Percentiles rank a stretch among this genome's conserved stretches.
Conservation (phyloP, 345 rosid genomes). For the Citrus sp. region DNA sequence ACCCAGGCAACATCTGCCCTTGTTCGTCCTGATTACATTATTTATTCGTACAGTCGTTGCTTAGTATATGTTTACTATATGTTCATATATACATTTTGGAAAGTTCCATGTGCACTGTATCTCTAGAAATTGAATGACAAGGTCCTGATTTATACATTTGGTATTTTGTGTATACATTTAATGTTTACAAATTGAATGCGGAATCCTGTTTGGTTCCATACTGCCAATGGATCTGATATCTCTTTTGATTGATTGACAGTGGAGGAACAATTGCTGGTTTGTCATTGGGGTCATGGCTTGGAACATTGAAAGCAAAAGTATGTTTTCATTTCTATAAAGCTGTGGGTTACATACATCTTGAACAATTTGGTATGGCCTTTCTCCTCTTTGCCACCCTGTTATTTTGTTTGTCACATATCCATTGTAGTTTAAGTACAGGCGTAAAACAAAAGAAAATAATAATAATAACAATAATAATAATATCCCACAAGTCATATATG, state of each 20-base stretch:
- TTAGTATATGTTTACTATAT: too few species aligned
- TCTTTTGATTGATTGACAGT: constrained; percentile 35
- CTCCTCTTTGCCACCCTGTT: not conserved
- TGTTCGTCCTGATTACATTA: not conserved
- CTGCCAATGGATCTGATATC: constrained; percentile 1
- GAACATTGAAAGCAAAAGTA: constrained; percentile 82
- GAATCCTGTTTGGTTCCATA: not conserved
- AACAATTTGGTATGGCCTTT: not conserved
- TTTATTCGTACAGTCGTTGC: not conserved
- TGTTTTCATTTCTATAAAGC: constrained; percentile 2
- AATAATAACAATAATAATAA: not conserved
- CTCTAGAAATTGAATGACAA: not conserved
- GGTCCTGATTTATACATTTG: not conserved
- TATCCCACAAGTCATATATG: not conserved
- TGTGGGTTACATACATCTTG: not conserved
- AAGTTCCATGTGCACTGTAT: not conserved
- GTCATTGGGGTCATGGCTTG: constrained; percentile 71
- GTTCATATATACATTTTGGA: not conserved
- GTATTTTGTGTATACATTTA: not conserved
- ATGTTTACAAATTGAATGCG: not conserved
- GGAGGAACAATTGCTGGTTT: constrained; percentile 94
- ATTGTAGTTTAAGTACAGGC: not conserved
- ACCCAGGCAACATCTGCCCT: not conserved
- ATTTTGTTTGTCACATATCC: not conserved
- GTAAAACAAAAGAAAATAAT: not conserved